Base-by-base conservation (phyloP, 768 basidiomycete species). In the Galerina sulciceps region DNA sequence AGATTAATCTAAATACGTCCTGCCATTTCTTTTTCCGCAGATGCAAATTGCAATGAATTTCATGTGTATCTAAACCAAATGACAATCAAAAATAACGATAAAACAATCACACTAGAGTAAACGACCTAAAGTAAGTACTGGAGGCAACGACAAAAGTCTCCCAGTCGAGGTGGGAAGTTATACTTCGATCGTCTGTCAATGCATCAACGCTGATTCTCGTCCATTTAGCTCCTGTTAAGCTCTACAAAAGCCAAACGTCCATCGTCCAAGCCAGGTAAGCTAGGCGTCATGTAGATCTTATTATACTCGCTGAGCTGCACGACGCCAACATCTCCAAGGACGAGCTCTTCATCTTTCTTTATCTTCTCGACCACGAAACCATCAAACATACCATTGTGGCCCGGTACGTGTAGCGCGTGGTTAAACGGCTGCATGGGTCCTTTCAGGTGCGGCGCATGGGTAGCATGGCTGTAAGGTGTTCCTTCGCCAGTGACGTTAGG, bases 351-450 rank as follows among this genome's bases (percentile, higher is more conserved):
- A 31, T 57, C 62, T 11, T 43, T 55, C 41, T 44, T 49, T 44
- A 53, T 52, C 15, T 45, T 54, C 22, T 26, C 31, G 34, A 49
- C 55, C 53, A 35, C 49, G 50, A 61, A 61, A 4, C 61, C 65
- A n/a, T 53, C 54, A 49, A 64, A 66, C 18, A 64, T 54, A 26
- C 63, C 60, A 34, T 45, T 47, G 41, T 59, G 55, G 14, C 49
- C 50, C 8, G 53, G 57, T 9, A 60, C 62, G 48, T 70, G 67
- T 23, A 70, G 57, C 2, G 69, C 69, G 46, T 68, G 63, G 53
- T 70, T 70, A 54, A 70, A 70, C 15, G 69, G 62, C 40, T 66
- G 69, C 57, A 66, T 65, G 2, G 66, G 64, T 2, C 63, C 69
- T 18, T 67, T 60, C 9, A 61, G 43, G 18, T 63, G 62, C 38